phyloP scores from a whole-genome alignment of 2,329 filamentous ascomycete species.

The Diaporthe sp. region DNA sequence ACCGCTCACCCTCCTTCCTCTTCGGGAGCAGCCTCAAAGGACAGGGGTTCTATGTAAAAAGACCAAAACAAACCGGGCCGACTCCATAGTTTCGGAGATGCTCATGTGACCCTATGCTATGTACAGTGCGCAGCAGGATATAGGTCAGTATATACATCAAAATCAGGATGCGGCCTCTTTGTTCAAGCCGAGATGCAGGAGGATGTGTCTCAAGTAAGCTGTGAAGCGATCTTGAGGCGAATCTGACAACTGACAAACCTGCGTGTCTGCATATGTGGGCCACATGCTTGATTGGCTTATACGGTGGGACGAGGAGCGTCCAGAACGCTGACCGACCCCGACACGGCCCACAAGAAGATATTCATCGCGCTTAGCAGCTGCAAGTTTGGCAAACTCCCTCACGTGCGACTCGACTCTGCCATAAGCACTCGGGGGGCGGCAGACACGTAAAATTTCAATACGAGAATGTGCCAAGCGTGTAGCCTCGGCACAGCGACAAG shows the following conservation, averaged over 20 bases:
- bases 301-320: neutral
- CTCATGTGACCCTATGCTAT: neutral
- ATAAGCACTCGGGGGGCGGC: neutral
- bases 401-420: neutral
- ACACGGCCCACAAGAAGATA: neutral
- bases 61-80: constrained; percentile 6
- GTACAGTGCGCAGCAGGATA: too few relatives aligned
- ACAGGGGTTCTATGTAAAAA: neutral
- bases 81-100: constrained; percentile 21
- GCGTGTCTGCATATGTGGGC: neutral
- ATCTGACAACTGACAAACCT: neutral
- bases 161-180: neutral
- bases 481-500: neutral
- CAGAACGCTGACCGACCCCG: neutral
- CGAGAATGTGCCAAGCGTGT: neutral
- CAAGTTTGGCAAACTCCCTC: neutral
- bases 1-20: neutral
- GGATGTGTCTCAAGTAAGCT: neutral
- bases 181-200: neutral
- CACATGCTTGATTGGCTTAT: neutral
- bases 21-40: neutral
- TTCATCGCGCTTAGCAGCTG: neutral
- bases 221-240: neutral
- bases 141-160: too few relatives aligned
- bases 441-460: neutral